phyloP scores from a whole-genome alignment of 768 basidiomycete genomes.

The Amyloporia xantha region DNA sequence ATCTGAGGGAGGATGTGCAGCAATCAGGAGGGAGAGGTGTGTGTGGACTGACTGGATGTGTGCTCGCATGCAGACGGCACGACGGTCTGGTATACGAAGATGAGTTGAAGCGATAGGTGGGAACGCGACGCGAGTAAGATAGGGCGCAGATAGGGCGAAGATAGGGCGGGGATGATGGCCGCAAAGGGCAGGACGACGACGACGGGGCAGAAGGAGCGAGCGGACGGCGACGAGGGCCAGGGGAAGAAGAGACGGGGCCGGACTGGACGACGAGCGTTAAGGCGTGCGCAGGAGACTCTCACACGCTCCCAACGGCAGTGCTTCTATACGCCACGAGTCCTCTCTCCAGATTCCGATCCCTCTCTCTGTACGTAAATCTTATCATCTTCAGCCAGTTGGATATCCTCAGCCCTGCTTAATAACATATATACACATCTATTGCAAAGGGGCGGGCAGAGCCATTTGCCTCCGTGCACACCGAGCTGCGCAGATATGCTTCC shows the following conservation, averaged over 20 bases:
- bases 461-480: neutral
- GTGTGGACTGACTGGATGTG: conserved; percentile 7
- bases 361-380: conserved; percentile 3
- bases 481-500: neutral
- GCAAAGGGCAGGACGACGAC: neutral
- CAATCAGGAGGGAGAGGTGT: neutral
- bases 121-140: conserved; percentile 3
- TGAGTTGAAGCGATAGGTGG: conserved; percentile 1
- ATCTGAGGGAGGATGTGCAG: conserved; percentile 23
- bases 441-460: neutral
- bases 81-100: neutral
- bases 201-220: conserved; percentile 18
- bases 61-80: conserved; percentile 16
- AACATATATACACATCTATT: neutral
- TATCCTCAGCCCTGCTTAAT: neutral
- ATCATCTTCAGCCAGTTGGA: neutral
- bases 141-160: conserved; percentile 10
- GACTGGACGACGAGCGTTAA: conserved; percentile 12
- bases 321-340: conserved; percentile 17
- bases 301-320: conserved; percentile 16
- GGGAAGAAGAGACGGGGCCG: conserved; percentile 8
- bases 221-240: neutral
- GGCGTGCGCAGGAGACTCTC: conserved; percentile 9
- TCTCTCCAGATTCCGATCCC: neutral
- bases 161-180: neutral